Evolutionary conservation across 495 filamentous ascomycete genomes (phyloP), one percentile per base, ranked within the genome.

Genomic region (Staphylotrichum longicolle): DNA sequence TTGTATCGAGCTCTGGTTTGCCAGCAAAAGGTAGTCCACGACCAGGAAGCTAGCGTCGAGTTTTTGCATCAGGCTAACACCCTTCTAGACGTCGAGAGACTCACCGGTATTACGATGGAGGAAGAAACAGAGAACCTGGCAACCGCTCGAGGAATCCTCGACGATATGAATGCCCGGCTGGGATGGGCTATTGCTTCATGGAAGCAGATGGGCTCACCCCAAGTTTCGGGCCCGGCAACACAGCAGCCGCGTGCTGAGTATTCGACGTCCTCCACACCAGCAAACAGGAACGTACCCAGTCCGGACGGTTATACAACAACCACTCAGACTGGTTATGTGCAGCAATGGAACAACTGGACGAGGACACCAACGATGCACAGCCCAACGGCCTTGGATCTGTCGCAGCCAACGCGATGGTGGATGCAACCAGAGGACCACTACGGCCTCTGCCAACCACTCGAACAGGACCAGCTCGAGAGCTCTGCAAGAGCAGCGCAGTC

Each of bases 351-450:
- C 11, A 8, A n/a, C n/a, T 42, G 39, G 39, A 34, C 37, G 10
- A 2, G 12, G 20, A 11, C 37, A 4, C 37, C 27, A 5, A 44
- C 35, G 12, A 33, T 44, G 1, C 9, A 32, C 10, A 2, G 32
- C 44, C 34, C 37, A 1, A 9, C 27, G 2, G 33, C 6, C 0
- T 10, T 50, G 0, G 5, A 58, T 20, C 56, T 33, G 15, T 27
- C 45, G 10, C 47, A 7, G 7, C 37, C 37, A 6, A 15, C 47
- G 30, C 35, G 4, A 3, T 59, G 47, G 57, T 59, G 57, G 57
- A 51, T 59, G 57, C 37, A 59, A 34, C 37, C 51, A 7, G 27
- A 35, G 12, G 10, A 33, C n/a, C 57, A 59, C 12, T 51, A 59
- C 47, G 57, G 11, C 12, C 37, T 59, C 9, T 40, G 47, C 46